Evolutionary conservation across 1,284 basidiomycete species (phyloP).

Genomic region (Apiotrichum sp.): DNA sequence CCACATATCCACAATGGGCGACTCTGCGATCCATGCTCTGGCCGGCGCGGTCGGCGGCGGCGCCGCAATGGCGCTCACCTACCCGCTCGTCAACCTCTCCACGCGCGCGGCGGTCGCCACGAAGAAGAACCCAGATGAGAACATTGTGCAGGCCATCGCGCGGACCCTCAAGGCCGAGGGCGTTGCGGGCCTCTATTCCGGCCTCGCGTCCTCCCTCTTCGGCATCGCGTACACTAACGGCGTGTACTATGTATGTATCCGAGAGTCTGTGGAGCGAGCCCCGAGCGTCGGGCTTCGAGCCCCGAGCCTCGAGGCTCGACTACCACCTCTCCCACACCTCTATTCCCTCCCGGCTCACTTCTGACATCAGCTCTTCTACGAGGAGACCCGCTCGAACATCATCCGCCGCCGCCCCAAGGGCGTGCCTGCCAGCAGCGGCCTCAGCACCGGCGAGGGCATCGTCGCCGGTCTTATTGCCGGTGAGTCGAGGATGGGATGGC

Average conservation of each 20-base stretch:
- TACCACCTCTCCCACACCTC: too few species aligned
- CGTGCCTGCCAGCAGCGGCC: conserved; percentile 53
- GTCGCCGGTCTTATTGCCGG: conserved; percentile 82
- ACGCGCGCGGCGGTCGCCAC: conserved; percentile 89
- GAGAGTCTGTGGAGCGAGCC: too few species aligned
- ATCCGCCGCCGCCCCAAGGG: conserved; percentile 46
- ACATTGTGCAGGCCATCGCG: conserved; percentile 49
- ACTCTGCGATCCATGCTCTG: conserved; percentile 81
- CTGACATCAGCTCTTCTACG: conserved; percentile 49
- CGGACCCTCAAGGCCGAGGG: conserved; percentile 83
- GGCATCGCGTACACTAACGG: conserved; percentile 94
- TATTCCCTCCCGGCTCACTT: too few species aligned
- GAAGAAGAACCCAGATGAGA: conserved; percentile 51
- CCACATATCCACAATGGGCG: conserved; percentile 42
- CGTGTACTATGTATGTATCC: conserved; percentile 42
- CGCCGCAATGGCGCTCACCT: conserved; percentile 65
- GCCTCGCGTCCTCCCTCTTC: conserved; percentile 75
- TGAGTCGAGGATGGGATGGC: conserved; percentile 25
- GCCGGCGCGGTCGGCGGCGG: conserved; percentile 89
- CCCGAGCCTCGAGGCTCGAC: too few species aligned
- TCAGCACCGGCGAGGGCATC: conserved; percentile 83
- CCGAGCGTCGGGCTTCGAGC: not conserved
- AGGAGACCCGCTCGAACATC: conserved; percentile 48
- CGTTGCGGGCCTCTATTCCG: conserved; percentile 76
- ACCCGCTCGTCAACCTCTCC: conserved; percentile 82